phyloP scores from a whole-genome alignment of 2,329 filamentous ascomycete species.

The Arthrobotrys sinensis region DNA sequence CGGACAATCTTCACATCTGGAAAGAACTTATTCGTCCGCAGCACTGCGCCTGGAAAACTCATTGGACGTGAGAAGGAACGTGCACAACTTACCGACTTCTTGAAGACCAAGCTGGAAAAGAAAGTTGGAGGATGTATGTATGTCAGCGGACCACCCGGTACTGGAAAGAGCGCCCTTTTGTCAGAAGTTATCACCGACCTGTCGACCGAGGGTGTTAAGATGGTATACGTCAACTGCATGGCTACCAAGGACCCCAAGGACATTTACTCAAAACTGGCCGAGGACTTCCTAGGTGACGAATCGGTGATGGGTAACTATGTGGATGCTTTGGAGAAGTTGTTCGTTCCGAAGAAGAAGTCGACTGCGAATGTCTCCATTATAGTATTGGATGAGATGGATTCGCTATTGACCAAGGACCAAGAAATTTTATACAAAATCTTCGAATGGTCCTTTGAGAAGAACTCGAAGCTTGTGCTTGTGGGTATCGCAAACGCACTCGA shows the following conservation, averaged over 20 bases:
- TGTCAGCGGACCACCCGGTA: slow-evolving; percentile 94
- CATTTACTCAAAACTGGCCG: slow-evolving; percentile 83
- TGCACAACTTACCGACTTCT: slow-evolving; percentile 61
- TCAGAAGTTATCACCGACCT: slow-evolving; percentile 80
- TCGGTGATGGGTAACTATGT: slow-evolving; percentile 61
- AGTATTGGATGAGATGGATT: slow-evolving; percentile 94
- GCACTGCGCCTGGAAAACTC: slow-evolving; percentile 80
- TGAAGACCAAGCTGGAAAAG: slow-evolving; percentile 60
- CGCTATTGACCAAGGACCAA: slow-evolving; percentile 88
- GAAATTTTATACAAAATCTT: slow-evolving; percentile 95
- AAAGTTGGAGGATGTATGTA: slow-evolving; percentile 81
- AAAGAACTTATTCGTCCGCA: slow-evolving; percentile 87
- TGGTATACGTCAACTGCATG: slow-evolving; percentile 94
- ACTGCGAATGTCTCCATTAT: slow-evolving; percentile 79
- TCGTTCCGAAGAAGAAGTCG: slow-evolving; percentile 74
- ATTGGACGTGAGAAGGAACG: slow-evolving; percentile 81
- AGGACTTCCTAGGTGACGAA: slow-evolving; percentile 72
- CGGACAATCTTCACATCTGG: slow-evolving; percentile 88
- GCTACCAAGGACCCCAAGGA: slow-evolving; percentile 91
- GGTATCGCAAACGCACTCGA: slow-evolving; percentile 97
- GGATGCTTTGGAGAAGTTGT: slow-evolving; percentile 78
- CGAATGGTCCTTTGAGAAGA: slow-evolving; percentile 89
- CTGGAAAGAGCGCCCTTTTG: slow-evolving; percentile 95
- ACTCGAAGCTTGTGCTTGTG: slow-evolving; percentile 84
- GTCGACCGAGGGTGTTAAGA: slow-evolving; percentile 69